These are phyloP conservation scores for Corymbia maculata DNA, from an alignment of 345 rosid genomes.

Conservation along the genomic window DNA sequence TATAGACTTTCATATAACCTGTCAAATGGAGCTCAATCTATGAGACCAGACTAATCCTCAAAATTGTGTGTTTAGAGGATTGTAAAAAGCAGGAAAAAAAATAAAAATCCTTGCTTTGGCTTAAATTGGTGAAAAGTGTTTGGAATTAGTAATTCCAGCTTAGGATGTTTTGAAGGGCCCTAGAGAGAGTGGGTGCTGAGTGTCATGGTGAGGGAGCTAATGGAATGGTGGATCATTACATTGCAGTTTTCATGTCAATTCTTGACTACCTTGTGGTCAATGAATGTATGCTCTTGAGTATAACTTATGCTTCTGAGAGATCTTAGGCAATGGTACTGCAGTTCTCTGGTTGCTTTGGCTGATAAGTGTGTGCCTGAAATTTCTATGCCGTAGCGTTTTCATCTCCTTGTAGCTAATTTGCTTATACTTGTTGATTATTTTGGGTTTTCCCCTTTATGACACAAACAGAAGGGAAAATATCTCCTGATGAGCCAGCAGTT, in stretches of 20 bases:
- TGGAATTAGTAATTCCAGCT: not conserved
- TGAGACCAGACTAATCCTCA: not conserved
- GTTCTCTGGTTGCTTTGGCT: not conserved
- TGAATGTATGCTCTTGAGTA: not conserved
- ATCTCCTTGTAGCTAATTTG: not conserved
- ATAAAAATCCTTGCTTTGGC: not conserved
- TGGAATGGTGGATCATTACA: not conserved
- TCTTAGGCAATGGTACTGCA: not conserved
- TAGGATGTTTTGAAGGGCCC: not conserved
- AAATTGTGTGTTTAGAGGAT: not conserved
- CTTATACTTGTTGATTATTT: not conserved
- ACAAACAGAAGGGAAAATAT: conserved; percentile 75
- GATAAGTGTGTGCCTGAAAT: not conserved
- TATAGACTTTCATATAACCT: not conserved
- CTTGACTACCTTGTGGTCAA: not conserved
- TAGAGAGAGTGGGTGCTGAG: not conserved
- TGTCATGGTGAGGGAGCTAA: not conserved
- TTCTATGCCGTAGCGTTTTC: not conserved
- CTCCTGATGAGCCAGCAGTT: conserved; percentile 81
- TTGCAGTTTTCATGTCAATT: not conserved
- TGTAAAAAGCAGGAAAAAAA: not conserved
- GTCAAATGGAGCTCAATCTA: not conserved
- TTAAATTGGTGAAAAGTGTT: not conserved
- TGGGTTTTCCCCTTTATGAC: not conserved
- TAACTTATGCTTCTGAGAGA: not conserved